phyloP scores from a whole-genome alignment of 2,329 filamentous ascomycete species.

The Colletotrichum liriopes region DNA sequence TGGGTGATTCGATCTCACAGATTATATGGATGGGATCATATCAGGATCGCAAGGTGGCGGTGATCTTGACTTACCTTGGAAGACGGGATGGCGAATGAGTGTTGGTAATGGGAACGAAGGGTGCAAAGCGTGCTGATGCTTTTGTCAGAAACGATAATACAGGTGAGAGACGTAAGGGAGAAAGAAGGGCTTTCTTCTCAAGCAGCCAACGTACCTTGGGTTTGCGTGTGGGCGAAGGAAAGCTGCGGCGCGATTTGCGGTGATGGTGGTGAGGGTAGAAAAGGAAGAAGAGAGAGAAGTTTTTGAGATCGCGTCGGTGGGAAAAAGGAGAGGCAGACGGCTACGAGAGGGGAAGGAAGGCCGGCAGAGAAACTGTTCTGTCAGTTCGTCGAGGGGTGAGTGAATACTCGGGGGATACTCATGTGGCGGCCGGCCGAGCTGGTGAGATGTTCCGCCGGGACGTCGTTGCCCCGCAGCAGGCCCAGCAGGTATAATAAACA shows the following conservation, averaged over 20 bases:
- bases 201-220: conserved; percentile 15
- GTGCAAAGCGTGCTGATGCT: conserved; percentile 16
- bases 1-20: neutral
- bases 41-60: neutral
- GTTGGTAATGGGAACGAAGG: conserved; percentile 18
- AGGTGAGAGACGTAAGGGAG: neutral
- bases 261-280: conserved; percentile 13
- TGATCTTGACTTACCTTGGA: conserved; percentile 19
- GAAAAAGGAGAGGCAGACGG: neutral
- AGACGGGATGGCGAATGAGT: conserved; percentile 6
- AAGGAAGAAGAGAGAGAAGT: conserved; percentile 4
- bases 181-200: neutral
- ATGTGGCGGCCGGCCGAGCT: neutral
- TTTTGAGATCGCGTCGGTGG: neutral
- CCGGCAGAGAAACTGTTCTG: neutral
- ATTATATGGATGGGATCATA: neutral
- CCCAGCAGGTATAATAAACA: too few relatives aligned
- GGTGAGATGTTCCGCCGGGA: neutral
- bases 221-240: conserved; percentile 11
- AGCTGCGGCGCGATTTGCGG: conserved; percentile 11
- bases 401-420: neutral
- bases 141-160: neutral
- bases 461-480: neutral
- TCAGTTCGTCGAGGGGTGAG: neutral
- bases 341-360: neutral